These are phyloP conservation scores for Claviceps purpurea DNA, from an alignment of 2,329 filamentous ascomycete species.

Conservation along the genomic window DNA sequence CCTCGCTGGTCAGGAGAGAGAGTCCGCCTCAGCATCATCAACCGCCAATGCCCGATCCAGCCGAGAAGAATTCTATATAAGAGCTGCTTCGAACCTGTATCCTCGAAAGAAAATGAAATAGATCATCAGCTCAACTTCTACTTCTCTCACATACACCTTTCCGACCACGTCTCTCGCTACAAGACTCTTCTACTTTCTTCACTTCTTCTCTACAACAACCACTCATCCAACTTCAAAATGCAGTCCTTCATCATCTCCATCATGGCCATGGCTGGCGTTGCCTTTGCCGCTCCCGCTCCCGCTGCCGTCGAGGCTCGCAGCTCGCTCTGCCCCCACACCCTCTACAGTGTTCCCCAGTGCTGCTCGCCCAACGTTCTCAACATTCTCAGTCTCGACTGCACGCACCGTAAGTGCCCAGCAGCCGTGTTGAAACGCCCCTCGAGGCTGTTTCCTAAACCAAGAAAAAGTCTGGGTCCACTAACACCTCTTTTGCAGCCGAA, in stretches of 20 bases:
- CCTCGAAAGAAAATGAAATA: no score
- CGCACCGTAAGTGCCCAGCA: conserved; percentile 2
- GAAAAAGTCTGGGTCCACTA: background rate
- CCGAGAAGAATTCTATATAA: background rate
- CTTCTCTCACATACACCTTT: no score
- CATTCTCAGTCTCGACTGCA: conserved; percentile 5
- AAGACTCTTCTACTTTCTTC: background rate
- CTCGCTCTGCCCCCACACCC: background rate
- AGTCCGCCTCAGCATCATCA: background rate
- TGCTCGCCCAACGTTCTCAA: conserved; percentile 4
- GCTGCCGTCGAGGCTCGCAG: conserved; percentile 1
- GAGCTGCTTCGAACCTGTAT: no score
- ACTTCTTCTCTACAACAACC: background rate
- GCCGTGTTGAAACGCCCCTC: no score
- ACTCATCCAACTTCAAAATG: conserved; percentile 1
- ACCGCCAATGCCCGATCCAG: background rate
- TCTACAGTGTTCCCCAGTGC: conserved; percentile 7
- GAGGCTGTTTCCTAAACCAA: no score
- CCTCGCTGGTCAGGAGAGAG: background rate
- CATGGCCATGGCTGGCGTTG: conserved; percentile 1
- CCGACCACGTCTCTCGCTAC: background rate
- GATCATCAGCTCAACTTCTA: background rate
- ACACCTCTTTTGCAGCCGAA: background rate
- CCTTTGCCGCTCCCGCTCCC: conserved; percentile 3
- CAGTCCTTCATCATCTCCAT: conserved; percentile 2